phyloP scores from a whole-genome alignment of 1,139 yeast species.

The Kodamaea derodonti region DNA sequence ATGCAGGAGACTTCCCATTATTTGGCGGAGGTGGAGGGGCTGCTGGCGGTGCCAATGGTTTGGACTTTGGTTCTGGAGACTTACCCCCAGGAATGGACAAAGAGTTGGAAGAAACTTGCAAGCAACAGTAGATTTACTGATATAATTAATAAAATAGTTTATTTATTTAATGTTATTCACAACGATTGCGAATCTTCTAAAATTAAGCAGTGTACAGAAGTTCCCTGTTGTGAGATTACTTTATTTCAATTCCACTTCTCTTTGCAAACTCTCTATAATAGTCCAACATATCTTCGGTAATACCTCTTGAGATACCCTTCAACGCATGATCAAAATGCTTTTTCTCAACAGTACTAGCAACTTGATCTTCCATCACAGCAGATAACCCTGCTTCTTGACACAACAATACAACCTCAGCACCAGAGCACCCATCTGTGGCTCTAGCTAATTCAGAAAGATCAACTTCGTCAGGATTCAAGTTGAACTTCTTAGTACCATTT shows the following conservation, averaged over 20 bases:
- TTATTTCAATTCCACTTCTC: slow-evolving; percentile 31
- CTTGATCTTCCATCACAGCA: slow-evolving; percentile 77
- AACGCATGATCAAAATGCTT: slow-evolving; percentile 74
- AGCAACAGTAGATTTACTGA: slow-evolving; percentile 14
- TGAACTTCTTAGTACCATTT: slow-evolving; percentile 59
- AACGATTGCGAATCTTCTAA: too few relatives aligned
- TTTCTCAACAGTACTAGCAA: slow-evolving; percentile 49
- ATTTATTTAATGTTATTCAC: too few relatives aligned
- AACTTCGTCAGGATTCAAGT: slow-evolving; percentile 39
- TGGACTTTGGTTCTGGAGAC: slow-evolving; percentile 41
- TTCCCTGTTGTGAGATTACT: too few relatives aligned
- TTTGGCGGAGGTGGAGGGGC: slow-evolving; percentile 38
- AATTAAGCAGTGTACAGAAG: too few relatives aligned
- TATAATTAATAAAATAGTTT: too few relatives aligned
- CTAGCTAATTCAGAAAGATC: slow-evolving; percentile 54
- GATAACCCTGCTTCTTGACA: slow-evolving; percentile 95
- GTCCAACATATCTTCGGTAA: slow-evolving; percentile 76
- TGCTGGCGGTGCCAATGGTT: slow-evolving; percentile 21
- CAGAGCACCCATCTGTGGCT: slow-evolving; percentile 85
- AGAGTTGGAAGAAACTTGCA: slow-evolving; percentile 28
- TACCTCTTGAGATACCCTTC: slow-evolving; percentile 64
- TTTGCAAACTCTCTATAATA: slow-evolving; percentile 67
- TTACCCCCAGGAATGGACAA: slow-evolving; percentile 50
- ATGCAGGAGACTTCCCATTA: slow-evolving; percentile 57
- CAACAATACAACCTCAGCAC: slow-evolving; percentile 88